Conservation (phyloP, 345 rosid genomes). For the Eucalyptus pauciflora region DNA sequence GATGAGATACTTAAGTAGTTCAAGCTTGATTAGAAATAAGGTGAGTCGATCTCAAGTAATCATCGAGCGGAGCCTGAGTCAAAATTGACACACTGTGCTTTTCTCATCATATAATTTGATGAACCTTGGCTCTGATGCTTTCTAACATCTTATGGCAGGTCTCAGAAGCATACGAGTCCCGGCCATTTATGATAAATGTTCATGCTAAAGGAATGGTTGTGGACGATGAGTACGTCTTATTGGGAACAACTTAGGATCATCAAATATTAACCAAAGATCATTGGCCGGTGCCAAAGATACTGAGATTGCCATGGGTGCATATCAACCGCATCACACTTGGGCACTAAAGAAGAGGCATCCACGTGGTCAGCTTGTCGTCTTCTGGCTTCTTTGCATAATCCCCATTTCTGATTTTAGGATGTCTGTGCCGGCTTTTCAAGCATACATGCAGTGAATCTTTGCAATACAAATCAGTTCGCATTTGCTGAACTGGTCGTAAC, state of each 20-base stretch:
- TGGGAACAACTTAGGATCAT: conserved; percentile 97
- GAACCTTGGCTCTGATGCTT: not conserved
- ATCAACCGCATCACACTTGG: conserved; percentile 91
- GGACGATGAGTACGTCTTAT: conserved; percentile 81
- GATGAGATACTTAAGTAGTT: not conserved
- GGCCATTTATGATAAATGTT: conserved; percentile 81
- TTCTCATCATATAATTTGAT: not conserved
- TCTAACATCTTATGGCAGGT: conserved; percentile 16
- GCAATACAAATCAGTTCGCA: not conserved
- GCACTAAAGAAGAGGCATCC: conserved; percentile 47
- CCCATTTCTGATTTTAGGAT: not conserved
- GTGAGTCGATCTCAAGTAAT: not conserved
- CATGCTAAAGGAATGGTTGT: conserved; percentile 94
- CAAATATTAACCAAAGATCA: conserved; percentile 92
- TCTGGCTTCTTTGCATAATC: not conserved
- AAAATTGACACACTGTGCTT: not conserved
- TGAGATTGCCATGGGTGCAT: conserved; percentile 94
- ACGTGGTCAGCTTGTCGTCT: conserved; percentile 54
- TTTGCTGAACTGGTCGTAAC: not conserved
- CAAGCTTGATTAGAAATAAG: not conserved
- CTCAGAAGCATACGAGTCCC: conserved; percentile 25
- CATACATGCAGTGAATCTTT: not conserved
- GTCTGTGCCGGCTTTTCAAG: not conserved
- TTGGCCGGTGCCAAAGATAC: conserved; percentile 91
- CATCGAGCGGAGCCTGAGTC: not conserved